Evolutionary conservation across 768 basidiomycete species (phyloP), one percentile per base, ranked within the genome.

Genomic region (Lepiota venenata): DNA sequence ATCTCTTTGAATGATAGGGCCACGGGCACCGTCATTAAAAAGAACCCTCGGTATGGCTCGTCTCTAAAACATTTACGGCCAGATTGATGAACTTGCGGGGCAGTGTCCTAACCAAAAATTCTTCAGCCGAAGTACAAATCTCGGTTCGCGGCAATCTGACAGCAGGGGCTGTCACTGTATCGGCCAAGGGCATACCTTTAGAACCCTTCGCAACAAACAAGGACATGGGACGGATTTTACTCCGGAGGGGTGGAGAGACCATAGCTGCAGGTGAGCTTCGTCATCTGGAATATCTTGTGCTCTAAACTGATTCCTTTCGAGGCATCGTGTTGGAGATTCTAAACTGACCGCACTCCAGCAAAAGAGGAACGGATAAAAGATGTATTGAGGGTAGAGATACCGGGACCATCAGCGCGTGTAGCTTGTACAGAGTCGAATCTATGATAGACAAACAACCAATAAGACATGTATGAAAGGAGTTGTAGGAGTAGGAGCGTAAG

Each of bases 171-270:
- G 71, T 74, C 14, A 32, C 32, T 8, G 32, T 32, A 32, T 8
- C 32, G 15, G 20, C 29, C 4, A 75, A 83, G 7, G 78, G 85
- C 2, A 87, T 98, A 21, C 91, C 97, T 11, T 64, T 98, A 14
- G 97, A 98, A 65, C 80, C 90, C 1, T 96, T 97, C 60, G 69
- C 83, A 1, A 71, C 72, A 6, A 98, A 95, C 71, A 99, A 98
- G 69, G 91, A 95, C 52, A 97, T 98, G 97, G 97, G 97, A 0
- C 74, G 97, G 44, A 80, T 99, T 47, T 65, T 99, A 58, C 75
- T 99, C 55, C 76, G 97, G 41, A 74, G 96, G 50, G 85, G 84
- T 27, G 97, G 97, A 0, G 95, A 98, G 72, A 98, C 97, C 0
- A 89, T 99, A 56, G 93, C 86, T 37, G 95, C 95, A 42, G 95